Base-by-base conservation (phyloP, 1,284 basidiomycete species). In the Cutaneotrichosporon sp. region DNA sequence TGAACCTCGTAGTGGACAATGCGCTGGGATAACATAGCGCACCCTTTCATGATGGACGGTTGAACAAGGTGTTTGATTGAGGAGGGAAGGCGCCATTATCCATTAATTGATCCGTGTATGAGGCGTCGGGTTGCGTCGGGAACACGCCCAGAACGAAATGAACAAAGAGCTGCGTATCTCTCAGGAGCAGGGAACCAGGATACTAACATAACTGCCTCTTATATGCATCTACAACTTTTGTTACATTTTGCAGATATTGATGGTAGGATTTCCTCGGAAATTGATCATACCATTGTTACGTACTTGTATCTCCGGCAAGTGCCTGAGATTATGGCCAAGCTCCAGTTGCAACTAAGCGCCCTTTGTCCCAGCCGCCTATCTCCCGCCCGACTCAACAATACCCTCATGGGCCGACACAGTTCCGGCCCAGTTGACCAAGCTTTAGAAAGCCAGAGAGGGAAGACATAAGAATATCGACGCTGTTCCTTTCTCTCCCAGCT, bases 341-440 rank as follows among this genome's bases (percentile, higher is more conserved):
- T 16, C 18, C 42, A 46, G 18, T 26, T 26, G 26, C 26, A 26
- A 26, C 42, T 46, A 46, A 46, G 42, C 42, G 42, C 42, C 7
- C 42, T 46, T 46, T 46, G 42, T 46, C 42, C 42, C 18, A 46
- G 42, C 42, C 42, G 42, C 42, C 42, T 46, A 46, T 46, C 42
- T 46, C 42, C 42, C 42, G 42, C 18, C 26, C 26, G 26, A 26
- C 26, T 26, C 26, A 26, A 26, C 26, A 1, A 26, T 26, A 1
- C 26, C 26, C 42, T 46, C 42, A n/a, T 46, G 42, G 18, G 7
- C 42, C 42, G 18, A 13, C 34, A 8, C 34, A 18, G 42, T 7
- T 18, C 42, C 42, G 42, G 42, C 42, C 42, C 40, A 42, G 16
- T 13, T 13, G 6, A 2, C 6, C 40, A 4, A 42, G 40, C 40